Evolutionary conservation across 75 land plant species (phyloP).

Genomic region (Pinus tabuliformis): DNA sequence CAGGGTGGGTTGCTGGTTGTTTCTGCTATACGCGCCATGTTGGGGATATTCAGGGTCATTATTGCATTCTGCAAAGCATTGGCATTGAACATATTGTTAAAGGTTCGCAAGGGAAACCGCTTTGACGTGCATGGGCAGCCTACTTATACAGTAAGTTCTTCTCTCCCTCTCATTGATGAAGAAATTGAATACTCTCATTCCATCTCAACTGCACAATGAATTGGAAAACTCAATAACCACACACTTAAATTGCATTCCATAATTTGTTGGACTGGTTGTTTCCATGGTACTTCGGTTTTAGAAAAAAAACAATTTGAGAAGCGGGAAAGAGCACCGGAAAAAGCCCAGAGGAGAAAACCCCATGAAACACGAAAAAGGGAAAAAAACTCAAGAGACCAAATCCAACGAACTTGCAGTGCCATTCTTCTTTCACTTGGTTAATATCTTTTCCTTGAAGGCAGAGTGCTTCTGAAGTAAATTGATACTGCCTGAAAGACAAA

Average conservation of each 20-base stretch:
- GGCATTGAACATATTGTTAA: too few relatives aligned
- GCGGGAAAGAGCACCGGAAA: background rate
- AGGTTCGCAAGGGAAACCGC: too few relatives aligned
- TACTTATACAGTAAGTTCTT: too few relatives aligned
- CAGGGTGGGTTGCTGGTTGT: too few relatives aligned
- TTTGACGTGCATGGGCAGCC: too few relatives aligned
- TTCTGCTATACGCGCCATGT: too few relatives aligned
- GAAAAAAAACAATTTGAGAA: background rate
- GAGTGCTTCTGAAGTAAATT: too few relatives aligned
- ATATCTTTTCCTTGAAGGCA: background rate
- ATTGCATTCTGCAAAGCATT: too few relatives aligned
- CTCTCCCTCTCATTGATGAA: too few relatives aligned
- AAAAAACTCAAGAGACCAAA: background rate
- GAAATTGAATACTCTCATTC: background rate
- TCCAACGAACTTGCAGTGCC: conserved; percentile 57
- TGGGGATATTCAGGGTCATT: too few relatives aligned
- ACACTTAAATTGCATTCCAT: background rate
- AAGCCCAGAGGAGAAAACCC: background rate
- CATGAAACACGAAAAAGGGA: too few relatives aligned
- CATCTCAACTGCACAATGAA: background rate
- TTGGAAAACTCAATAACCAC: background rate
- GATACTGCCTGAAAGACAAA: background rate
- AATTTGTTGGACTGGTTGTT: background rate
- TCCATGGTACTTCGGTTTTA: background rate
- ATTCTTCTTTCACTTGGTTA: background rate